phyloP scores from a whole-genome alignment of 345 rosid genomes.

The Iberis pinnata region DNA sequence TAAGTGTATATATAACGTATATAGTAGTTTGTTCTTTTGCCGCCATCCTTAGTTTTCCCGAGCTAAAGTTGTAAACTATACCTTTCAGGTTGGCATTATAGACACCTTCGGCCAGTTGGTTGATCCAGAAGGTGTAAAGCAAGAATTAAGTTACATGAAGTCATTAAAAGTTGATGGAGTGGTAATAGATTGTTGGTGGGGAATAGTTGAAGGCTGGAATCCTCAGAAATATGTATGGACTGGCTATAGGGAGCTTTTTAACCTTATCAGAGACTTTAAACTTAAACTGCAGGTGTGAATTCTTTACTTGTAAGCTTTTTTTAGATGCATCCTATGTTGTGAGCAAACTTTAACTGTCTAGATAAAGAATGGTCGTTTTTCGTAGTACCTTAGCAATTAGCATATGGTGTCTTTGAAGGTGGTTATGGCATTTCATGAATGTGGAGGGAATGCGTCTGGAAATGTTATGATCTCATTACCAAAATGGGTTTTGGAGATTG shows the following conservation, averaged over 20 bases:
- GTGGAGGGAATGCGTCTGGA: conserved; percentile 54
- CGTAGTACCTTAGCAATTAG: conserved; percentile 13
- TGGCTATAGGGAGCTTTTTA: conserved; percentile 81
- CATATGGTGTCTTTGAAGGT: conserved; percentile 48
- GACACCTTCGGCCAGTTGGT: conserved; percentile 72
- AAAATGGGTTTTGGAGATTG: conserved; percentile 88
- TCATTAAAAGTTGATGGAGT: conserved; percentile 77
- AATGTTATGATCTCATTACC: conserved; percentile 60
- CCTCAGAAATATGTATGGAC: conserved; percentile 93
- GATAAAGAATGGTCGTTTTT: neutral
- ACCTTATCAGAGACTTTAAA: conserved; percentile 66
- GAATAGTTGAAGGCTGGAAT: conserved; percentile 84
- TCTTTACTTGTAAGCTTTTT: neutral
- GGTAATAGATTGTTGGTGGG: conserved; percentile 95
- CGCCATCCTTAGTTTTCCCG: neutral
- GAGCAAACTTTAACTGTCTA: conserved; percentile 1
- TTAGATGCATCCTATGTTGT: neutral
- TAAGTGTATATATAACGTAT: neutral
- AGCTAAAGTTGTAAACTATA: conserved; percentile 18
- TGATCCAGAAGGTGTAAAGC: conserved; percentile 61
- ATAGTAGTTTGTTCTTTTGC: neutral
- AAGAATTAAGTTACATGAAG: conserved; percentile 66
- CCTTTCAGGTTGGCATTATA: conserved; percentile 52
- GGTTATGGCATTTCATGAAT: conserved; percentile 91
- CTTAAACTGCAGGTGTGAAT: conserved; percentile 65